Conservation (phyloP, 768 basidiomycete species). For the Lactifluus volemus region DNA sequence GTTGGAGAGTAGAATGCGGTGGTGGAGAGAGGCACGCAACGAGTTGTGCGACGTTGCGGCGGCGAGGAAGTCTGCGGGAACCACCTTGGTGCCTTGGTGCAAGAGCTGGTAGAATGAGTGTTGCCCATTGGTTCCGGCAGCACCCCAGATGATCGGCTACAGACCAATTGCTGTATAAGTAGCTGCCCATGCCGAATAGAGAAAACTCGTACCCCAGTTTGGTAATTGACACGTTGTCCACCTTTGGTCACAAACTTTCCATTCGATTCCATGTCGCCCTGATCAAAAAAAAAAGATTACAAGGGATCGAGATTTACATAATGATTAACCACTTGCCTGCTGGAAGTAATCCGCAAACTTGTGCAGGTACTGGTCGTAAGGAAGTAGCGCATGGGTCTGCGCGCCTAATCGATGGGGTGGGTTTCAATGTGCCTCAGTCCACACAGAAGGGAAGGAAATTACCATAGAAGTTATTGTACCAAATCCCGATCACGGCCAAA, state of each 20-base stretch:
- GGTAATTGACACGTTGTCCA: conserved; percentile 87
- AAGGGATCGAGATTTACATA: background rate
- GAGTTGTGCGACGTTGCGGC: conserved; percentile 89
- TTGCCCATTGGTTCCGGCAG: conserved; percentile 96
- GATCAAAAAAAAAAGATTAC: background rate
- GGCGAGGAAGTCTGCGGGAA: conserved; percentile 89
- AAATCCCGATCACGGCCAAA: conserved; percentile 82
- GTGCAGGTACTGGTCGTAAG: conserved; percentile 98
- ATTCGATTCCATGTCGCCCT: conserved; percentile 99
- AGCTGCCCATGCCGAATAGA: background rate
- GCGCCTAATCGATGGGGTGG: conserved; percentile 40
- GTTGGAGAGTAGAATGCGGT: conserved; percentile 95
- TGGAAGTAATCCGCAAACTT: conserved; percentile 99
- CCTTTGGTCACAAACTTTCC: conserved; percentile 95
- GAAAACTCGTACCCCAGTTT: conserved; percentile 74
- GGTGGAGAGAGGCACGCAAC: conserved; percentile 76
- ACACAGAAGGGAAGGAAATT: background rate
- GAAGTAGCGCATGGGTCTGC: conserved; percentile 91
- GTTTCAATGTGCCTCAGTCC: background rate
- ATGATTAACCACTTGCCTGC: conserved; percentile 39
- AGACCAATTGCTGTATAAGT: background rate
- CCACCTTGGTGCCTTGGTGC: conserved; percentile 88
- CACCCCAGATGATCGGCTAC: conserved; percentile 98
- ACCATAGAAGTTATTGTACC: conserved; percentile 99
- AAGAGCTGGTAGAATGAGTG: conserved; percentile 99